Base-by-base conservation (phyloP, 768 basidiomycete species). In the Auricularia auricula-judae region DNA sequence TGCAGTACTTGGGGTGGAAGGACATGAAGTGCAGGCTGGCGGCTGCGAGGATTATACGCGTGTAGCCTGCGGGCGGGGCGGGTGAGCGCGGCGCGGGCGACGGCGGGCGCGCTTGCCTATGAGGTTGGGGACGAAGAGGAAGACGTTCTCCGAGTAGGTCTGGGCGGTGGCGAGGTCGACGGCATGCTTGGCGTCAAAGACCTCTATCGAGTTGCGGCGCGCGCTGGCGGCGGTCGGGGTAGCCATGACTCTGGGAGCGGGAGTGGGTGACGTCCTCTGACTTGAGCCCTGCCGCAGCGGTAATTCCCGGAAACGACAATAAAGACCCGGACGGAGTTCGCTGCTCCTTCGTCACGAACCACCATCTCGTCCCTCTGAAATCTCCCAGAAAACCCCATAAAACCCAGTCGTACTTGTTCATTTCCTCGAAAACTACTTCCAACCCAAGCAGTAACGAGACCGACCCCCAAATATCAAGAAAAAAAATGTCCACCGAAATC, bases 51-150 rank as follows among this genome's bases (percentile, higher is more conserved):
- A 99, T 82, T 71, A 99, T 83, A 53, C 97, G 89, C 34, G 86
- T 81, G 74, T 99, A 99, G 36, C 94, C 94, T 95, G 73, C 62
- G 12, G 39, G 7, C 21, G 39, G 36, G 44, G 58, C 14, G 16
- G 63, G 36, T 62, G 66, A 64, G 42, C 62, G 65, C 69, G 35
- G 16, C 8, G 33, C n/a, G 21, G 39, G 11, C 39, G 14, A 39
- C 16, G 23, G 33, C 23, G 29, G 65, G 10, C 33, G 10, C 34
- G 76, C 87, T 70, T 69, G 87, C 93, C 96, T 73, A 99, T 98
- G 71, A 99, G 79, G 76, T 99, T 99, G 44, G 97, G 95, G 16
- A 94, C 84, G 77, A 98, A 99, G 62, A 98, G 84, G 75, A 96
- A 99, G 68, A 98, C 89, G 74, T 98, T 98, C 79, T 99, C 97